Conservation (phyloP, 805 yeast species). For the Candida sanyiensis region DNA sequence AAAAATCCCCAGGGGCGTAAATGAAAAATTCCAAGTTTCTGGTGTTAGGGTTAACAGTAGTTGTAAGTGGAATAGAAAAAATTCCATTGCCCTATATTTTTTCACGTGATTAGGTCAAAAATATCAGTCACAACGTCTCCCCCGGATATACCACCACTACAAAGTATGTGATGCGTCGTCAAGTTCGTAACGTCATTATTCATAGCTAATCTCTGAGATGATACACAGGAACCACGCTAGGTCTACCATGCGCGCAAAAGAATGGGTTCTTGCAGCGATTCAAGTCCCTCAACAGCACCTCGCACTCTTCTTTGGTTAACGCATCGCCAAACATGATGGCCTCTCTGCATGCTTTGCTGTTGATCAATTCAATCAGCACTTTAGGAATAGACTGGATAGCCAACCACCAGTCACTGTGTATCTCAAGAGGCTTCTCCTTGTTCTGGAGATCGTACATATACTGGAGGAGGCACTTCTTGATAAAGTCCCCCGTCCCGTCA, state of each 20-base stretch:
- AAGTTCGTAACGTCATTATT: neutral
- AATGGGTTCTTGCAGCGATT: conserved; percentile 54
- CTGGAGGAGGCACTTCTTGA: conserved; percentile 37
- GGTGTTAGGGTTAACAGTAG: neutral
- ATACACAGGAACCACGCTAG: conserved; percentile 55
- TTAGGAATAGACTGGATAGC: conserved; percentile 42
- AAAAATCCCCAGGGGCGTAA: no score
- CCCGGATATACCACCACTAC: no score
- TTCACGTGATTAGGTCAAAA: neutral
- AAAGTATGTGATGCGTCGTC: no score
- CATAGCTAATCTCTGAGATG: conserved; percentile 13
- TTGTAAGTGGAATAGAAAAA: neutral
- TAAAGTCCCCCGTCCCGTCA: conserved; percentile 24
- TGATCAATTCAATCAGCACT: conserved; percentile 43
- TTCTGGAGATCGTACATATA: conserved; percentile 39
- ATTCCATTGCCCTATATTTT: neutral
- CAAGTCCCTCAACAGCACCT: conserved; percentile 36
- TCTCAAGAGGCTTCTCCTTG: conserved; percentile 24
- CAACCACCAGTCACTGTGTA: conserved; percentile 34
- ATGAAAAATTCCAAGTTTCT: no score
- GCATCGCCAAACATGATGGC: conserved; percentile 69
- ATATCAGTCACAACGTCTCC: neutral
- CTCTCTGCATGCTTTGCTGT: conserved; percentile 59
- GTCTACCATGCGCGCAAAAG: conserved; percentile 85
- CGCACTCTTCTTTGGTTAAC: conserved; percentile 40